Conservation (phyloP, 805 yeast genomes). For the Isabelozyma heimii region DNA sequence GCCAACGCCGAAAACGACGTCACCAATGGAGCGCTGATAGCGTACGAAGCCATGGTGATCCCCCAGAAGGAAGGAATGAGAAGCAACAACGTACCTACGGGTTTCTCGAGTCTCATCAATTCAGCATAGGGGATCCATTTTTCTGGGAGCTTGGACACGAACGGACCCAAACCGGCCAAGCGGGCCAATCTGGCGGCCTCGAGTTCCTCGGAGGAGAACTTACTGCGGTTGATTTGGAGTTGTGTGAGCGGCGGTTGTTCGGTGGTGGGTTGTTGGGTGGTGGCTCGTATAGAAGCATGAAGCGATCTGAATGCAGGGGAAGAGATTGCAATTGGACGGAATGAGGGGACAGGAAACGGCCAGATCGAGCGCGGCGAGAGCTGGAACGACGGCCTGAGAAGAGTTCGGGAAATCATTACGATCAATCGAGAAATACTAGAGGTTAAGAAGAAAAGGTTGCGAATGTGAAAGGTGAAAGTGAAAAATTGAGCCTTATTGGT, state of each 20-base stretch:
- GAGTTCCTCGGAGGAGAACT: conserved; percentile 40
- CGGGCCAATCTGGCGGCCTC: conserved; percentile 53
- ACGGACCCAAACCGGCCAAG: conserved; percentile 39
- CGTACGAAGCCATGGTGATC: conserved; percentile 81
- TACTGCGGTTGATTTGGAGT: background rate
- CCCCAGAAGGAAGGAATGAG: conserved; percentile 91
- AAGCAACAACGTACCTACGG: conserved; percentile 89
- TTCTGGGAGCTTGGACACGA: conserved; percentile 63
- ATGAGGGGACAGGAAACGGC: background rate
- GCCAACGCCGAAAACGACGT: conserved; percentile 61
- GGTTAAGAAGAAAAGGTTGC: background rate
- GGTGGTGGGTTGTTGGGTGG: background rate
- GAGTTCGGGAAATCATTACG: background rate
- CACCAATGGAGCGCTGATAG: conserved; percentile 64
- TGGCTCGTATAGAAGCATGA: background rate
- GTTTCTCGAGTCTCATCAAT: conserved; percentile 87
- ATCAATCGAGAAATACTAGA: too few species aligned
- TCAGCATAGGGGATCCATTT: conserved; percentile 87
- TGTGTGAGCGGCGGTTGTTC: background rate
- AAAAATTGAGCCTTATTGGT: background rate
- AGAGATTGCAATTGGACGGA: background rate
- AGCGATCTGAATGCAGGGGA: background rate
- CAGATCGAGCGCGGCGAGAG: background rate
- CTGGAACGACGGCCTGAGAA: background rate
- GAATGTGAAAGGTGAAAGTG: background rate